These are phyloP conservation scores for Eragrostis curvula DNA, from an alignment of 176 grass and related monocot species.

Conservation along the genomic window DNA sequence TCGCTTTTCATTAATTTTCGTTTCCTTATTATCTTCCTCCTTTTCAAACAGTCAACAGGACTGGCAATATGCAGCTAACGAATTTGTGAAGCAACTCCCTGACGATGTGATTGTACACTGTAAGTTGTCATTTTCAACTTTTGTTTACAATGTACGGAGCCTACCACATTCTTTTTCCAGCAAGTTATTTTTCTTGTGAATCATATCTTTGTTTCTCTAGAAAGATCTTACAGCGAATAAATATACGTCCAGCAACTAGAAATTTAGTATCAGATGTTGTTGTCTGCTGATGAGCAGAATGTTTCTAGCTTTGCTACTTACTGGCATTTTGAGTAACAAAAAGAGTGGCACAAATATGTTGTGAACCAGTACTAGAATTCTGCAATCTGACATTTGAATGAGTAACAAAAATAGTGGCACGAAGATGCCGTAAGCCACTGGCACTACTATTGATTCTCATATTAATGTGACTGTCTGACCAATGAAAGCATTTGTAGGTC, in stretches of 20 bases:
- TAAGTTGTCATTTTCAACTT: constrained; percentile 47
- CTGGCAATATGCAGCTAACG: constrained; percentile 81
- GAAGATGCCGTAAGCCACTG: not conserved
- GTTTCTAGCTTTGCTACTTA: not conserved
- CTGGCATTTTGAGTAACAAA: too few relatives aligned
- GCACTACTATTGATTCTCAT: constrained; percentile 32
- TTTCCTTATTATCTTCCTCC: not conserved
- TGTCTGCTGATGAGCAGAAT: not conserved
- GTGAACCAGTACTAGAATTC: not conserved
- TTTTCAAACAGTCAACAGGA: constrained; percentile 60
- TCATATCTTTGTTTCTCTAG: not conserved
- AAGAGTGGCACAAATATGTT: too few relatives aligned
- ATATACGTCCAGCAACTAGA: not conserved
- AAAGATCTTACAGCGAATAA: not conserved
- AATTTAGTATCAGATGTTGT: not conserved
- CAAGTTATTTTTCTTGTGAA: not conserved
- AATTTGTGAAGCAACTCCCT: constrained; percentile 70
- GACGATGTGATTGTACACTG: constrained; percentile 79
- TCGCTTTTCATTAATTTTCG: not conserved
- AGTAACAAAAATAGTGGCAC: not conserved
- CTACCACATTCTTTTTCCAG: not conserved
- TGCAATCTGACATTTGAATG: not conserved
- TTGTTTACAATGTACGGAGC: not conserved
- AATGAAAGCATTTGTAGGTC: not conserved
- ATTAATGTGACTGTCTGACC: not conserved